phyloP scores from a whole-genome alignment of 371 early-diverging fungal species.

The Apophysomyces ossiformis region DNA sequence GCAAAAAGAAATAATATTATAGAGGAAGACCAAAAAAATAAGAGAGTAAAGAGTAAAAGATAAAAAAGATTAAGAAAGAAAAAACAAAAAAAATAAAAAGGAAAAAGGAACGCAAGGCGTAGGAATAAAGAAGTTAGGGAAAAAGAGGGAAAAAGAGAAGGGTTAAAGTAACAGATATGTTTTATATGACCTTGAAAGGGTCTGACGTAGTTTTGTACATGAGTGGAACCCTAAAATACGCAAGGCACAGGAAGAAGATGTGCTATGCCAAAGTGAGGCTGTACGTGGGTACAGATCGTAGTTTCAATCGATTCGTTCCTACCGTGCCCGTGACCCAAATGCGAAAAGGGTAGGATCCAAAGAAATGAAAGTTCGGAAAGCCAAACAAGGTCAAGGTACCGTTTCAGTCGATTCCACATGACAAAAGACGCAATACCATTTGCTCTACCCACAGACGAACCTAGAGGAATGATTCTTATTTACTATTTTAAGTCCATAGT shows the following conservation, averaged over 20 bases:
- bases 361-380: slow-evolving; percentile 1
- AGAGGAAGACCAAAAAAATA: background rate
- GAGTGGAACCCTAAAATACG: background rate
- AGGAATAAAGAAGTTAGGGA: slow-evolving; percentile 5
- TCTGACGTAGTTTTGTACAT: slow-evolving; percentile 11
- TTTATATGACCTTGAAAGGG: background rate
- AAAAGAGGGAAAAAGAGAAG: slow-evolving; percentile 8
- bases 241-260: slow-evolving; percentile 5
- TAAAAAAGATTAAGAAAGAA: slow-evolving; percentile 9
- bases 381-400: slow-evolving; percentile 5
- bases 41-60: slow-evolving; percentile 5
- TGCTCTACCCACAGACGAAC: background rate
- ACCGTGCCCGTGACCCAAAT: slow-evolving; percentile 9
- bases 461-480: background rate
- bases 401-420: slow-evolving; percentile 9
- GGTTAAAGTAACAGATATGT: slow-evolving; percentile 6
- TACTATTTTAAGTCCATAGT: background rate
- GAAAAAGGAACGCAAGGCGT: background rate
- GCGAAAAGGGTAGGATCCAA: slow-evolving; percentile 3
- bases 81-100: slow-evolving; percentile 12
- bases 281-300: slow-evolving; percentile 9
- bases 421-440: slow-evolving; percentile 16
- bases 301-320: background rate
- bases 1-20: background rate
- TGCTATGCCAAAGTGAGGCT: slow-evolving; percentile 11